Percentiles rank a stretch among this genome's conserved stretches.
Evolutionary conservation across 2,329 filamentous ascomycete genomes (phyloP).

Genomic region (Venturia oleaginea): DNA sequence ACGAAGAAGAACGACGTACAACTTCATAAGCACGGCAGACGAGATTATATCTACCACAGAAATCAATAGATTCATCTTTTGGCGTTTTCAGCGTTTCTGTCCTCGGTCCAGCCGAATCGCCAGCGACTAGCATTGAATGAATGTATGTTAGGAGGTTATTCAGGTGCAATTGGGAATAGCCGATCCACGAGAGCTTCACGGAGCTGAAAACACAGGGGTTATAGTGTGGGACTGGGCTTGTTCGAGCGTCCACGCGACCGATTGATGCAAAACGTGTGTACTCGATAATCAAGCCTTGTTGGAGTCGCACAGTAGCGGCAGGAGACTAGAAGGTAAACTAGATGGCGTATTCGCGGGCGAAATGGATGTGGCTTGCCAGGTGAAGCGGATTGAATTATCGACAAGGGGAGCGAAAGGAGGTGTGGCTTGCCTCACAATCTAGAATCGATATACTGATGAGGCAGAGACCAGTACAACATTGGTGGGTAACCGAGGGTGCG

Average conservation of each 20-base stretch:
- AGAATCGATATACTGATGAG: neutral
- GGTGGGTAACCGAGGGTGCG: neutral
- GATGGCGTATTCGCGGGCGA: neutral
- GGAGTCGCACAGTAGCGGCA: neutral
- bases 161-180: neutral
- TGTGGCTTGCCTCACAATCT: neutral
- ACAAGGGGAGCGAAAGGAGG: neutral
- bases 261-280: neutral
- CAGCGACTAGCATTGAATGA: neutral
- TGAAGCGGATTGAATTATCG: neutral
- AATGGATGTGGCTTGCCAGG: constrained; percentile 4
- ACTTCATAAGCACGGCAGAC: neutral
- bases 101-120: neutral
- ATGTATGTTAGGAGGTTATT: neutral
- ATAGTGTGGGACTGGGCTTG: neutral
- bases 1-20: neutral
- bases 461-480: neutral
- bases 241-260: neutral
- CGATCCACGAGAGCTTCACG: neutral
- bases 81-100: neutral
- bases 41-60: neutral
- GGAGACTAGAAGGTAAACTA: neutral
- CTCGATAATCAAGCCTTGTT: neutral
- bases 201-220: neutral
- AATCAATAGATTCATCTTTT: neutral